Base-by-base conservation (phyloP, 176 grass and related monocot genomes). In the Lolium perenne region DNA sequence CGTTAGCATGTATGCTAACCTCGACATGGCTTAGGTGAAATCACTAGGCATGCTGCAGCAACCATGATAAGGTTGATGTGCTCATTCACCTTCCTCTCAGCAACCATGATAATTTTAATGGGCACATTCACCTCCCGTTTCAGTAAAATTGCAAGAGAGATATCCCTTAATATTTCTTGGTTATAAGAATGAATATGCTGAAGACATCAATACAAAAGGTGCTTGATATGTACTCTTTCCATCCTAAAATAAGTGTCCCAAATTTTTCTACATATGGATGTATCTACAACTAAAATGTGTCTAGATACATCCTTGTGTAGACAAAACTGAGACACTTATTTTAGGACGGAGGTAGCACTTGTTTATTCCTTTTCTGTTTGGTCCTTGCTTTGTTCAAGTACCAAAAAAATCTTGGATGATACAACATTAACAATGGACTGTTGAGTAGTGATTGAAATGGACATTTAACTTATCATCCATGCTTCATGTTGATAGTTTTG, bases 11-110 rank as follows among this genome's bases (percentile, higher is more conserved):
- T 47, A 63, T 22, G 38, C 77, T 59, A 79, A 61, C 55, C 38
- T 79, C 15, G 38, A 79, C 38, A 79, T 61, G 38, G 38, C 51
- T 79, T 63, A 80, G 14, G 77, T 80, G 29, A 25, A 80, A 7
- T 46, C 21, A 63, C 15, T 6, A 47, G 13, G 38, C 38, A 79
- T 79, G 77, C 38, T 60, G 76, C 40, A 79, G 56, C 38, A 79
- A 46, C 57, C n/a, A 79, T 62, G 57, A 79, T 62, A 60, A 79
- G 46, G 43, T 74, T 74, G 71, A 49, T 74, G 17, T 32, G 4
- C 45, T 7, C 10, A 79, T 79, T 79, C 13, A 23, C 77, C 12
- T 79, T 26, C 77, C 58, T 60, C 22, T 13, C 57, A 77, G 50
- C 26, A 79, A 62, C 56, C 20, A 61, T 61, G 56, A 79, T 79